Percentiles rank a stretch among this genome's conserved stretches.
These are phyloP conservation scores for Sparassis latifolia DNA, from an alignment of 1,284 basidiomycete genomes.

Conservation along the genomic window DNA sequence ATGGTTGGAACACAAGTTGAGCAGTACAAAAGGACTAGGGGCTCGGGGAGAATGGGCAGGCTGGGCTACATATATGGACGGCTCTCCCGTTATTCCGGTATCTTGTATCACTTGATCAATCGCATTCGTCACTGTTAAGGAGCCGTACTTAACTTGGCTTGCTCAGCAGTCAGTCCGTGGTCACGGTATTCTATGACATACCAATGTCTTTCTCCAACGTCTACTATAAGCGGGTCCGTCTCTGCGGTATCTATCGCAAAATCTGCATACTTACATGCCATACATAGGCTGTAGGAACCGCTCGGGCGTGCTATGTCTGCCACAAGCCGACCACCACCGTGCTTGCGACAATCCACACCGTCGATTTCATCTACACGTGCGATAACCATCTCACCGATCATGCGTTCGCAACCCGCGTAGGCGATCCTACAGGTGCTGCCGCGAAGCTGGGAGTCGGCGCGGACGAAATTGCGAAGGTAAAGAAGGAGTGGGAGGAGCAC, in stretches of 20 bases:
- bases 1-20: constrained; percentile 30
- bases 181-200: background rate
- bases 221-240: constrained; percentile 75
- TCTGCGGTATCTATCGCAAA: background rate
- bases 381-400: constrained; percentile 59
- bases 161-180: background rate
- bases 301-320: constrained; percentile 68
- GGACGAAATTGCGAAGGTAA: constrained; percentile 69
- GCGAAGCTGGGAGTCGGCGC: constrained; percentile 38
- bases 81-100: constrained; percentile 12
- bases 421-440: constrained; percentile 31
- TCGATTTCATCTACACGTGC: constrained; percentile 75
- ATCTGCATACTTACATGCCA: constrained; percentile 6
- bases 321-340: constrained; percentile 68
- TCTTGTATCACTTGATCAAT: constrained; percentile 20
- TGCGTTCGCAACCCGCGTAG: constrained; percentile 59
- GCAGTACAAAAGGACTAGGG: constrained; percentile 3
- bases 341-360: constrained; percentile 64
- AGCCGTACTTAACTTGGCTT: background rate
- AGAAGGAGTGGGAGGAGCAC: constrained; percentile 73
- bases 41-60: constrained; percentile 6
- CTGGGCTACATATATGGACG: constrained; percentile 5
- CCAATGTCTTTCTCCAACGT: constrained; percentile 67
- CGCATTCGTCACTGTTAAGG: constrained; percentile 3
- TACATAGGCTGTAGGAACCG: constrained; percentile 55